These are phyloP conservation scores for Diphasiastrum complanatum DNA, from an alignment of 83 land plant species.

Conservation along the genomic window DNA sequence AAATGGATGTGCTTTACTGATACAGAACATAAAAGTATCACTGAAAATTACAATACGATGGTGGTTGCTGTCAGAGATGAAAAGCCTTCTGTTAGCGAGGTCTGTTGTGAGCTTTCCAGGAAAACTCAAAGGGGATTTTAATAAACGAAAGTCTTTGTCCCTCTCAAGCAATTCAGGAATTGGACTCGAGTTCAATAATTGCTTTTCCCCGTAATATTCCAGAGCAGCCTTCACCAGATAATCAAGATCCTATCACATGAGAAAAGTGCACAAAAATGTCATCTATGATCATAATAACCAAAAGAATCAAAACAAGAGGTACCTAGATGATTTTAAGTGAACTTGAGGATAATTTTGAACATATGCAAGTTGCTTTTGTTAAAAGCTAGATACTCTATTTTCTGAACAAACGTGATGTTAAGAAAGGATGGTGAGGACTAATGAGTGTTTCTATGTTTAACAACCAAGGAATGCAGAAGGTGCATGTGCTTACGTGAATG, in stretches of 20 bases:
- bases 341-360: no score
- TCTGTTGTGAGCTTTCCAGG: conserved; percentile 93
- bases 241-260: conserved; percentile 97
- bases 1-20: neutral
- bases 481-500: no score
- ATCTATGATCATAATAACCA: neutral
- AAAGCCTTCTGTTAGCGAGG: conserved; percentile 63
- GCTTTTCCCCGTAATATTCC: conserved; percentile 67
- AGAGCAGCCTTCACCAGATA: conserved; percentile 85
- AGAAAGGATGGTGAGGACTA: no score
- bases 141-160: conserved; percentile 60
- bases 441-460: no score
- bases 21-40: conserved; percentile 5
- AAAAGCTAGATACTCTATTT: no score
- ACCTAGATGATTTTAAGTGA: neutral
- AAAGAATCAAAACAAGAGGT: conserved; percentile 4
- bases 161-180: conserved; percentile 67
- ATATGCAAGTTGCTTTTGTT: no score
- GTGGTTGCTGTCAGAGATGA: conserved; percentile 97
- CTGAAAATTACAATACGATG: conserved; percentile 69
- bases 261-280: neutral
- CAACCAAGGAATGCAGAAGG: no score
- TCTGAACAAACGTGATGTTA: no score
- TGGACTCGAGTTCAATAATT: conserved; percentile 44
- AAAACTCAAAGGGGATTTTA: conserved; percentile 80